Percentiles rank a stretch among this genome's conserved stretches.
These are phyloP conservation scores for Sophora flavescens DNA, from an alignment of 306 rosid genomes.

Conservation along the genomic window DNA sequence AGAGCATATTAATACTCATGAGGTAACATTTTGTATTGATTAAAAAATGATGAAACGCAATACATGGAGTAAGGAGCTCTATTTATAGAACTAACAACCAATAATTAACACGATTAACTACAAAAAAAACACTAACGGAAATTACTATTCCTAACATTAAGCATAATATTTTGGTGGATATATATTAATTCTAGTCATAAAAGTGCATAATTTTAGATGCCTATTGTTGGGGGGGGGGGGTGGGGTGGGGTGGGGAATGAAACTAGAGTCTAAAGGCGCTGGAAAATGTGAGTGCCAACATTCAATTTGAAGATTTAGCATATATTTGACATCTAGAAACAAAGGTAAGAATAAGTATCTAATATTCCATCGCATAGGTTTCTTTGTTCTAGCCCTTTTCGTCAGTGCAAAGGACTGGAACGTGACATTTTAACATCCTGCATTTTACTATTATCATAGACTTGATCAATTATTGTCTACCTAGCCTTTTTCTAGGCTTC, in stretches of 20 bases:
- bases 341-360: constrained; percentile 5
- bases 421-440: not conserved
- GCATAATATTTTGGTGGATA: not conserved
- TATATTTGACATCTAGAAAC: constrained; percentile 2
- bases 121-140: no score
- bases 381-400: not conserved
- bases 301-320: constrained; percentile 8
- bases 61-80: no score
- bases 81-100: no score
- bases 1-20: no score
- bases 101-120: no score
- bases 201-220: not conserved
- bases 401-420: constrained; percentile 12
- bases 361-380: constrained; percentile 4
- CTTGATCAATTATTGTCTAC: not conserved
- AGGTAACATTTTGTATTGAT: no score
- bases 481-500: not conserved
- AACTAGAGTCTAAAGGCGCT: not conserved
- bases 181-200: not conserved
- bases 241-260: no score
- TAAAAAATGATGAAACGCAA: no score
- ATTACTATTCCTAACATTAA: not conserved
- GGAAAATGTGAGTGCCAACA: not conserved
- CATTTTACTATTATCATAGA: not conserved
- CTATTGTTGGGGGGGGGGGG: not conserved